Evolutionary conservation across 2,329 filamentous ascomycete genomes (phyloP).

Genomic region (Nigrospora oryzae): DNA sequence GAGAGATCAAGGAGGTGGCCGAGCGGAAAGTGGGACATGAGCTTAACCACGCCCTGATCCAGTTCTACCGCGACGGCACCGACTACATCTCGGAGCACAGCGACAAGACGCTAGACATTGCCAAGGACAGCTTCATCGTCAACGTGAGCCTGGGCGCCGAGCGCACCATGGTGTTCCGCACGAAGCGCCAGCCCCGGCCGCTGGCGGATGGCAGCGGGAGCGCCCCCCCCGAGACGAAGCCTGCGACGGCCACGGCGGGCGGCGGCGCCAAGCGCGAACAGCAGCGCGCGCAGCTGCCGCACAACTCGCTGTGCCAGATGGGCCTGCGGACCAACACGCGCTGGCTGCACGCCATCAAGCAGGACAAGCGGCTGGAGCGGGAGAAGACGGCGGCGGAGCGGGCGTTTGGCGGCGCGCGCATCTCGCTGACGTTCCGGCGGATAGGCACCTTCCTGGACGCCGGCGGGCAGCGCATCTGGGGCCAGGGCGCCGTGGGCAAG

Average conservation of each 20-base stretch:
- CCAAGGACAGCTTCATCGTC: slow-evolving; percentile 71
- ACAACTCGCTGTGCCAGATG: slow-evolving; percentile 83
- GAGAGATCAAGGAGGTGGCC: slow-evolving; percentile 57
- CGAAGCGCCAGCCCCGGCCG: slow-evolving; percentile 53
- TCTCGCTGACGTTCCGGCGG: slow-evolving; percentile 82
- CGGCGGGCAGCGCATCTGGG: slow-evolving; percentile 69
- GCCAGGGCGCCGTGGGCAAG: slow-evolving; percentile 77
- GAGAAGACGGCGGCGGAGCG: slow-evolving; percentile 66
- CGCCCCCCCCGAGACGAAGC: no score
- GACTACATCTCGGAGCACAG: slow-evolving; percentile 96
- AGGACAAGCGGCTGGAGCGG: slow-evolving; percentile 64
- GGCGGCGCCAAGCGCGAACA: slow-evolving; percentile 38
- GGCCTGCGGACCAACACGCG: slow-evolving; percentile 72
- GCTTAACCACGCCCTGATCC: slow-evolving; percentile 87
- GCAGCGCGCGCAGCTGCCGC: slow-evolving; percentile 66
- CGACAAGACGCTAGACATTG: slow-evolving; percentile 92
- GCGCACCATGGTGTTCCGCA: slow-evolving; percentile 81
- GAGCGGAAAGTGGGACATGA: slow-evolving; percentile 68
- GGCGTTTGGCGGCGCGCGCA: slow-evolving; percentile 67
- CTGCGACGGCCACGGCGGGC: slow-evolving; percentile 3
- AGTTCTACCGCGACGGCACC: slow-evolving; percentile 79
- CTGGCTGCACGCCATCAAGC: slow-evolving; percentile 88
- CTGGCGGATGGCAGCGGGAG: slow-evolving; percentile 2
- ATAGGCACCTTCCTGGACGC: slow-evolving; percentile 78
- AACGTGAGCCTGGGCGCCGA: slow-evolving; percentile 92